phyloP scores from a whole-genome alignment of 768 basidiomycete species.

The Paxillus ammoniavirescens region DNA sequence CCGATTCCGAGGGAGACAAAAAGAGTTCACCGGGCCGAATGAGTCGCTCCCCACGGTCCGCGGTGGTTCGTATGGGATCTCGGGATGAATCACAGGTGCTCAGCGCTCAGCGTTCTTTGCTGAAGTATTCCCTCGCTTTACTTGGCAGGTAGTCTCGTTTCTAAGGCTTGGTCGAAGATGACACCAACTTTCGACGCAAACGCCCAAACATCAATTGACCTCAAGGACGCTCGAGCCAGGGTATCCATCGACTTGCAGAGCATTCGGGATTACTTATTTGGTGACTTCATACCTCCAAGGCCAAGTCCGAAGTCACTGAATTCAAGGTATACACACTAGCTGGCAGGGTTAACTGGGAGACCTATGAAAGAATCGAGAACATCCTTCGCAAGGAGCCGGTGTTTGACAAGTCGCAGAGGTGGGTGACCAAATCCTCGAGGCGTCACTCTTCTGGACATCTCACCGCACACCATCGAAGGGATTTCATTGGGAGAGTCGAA shows the following conservation, averaged over 20 bases:
- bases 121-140: too few relatives aligned
- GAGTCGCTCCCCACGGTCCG: too few relatives aligned
- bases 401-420: conserved; percentile 62
- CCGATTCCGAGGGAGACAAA: too few relatives aligned
- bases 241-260: conserved; percentile 42
- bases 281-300: conserved; percentile 32
- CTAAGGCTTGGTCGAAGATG: background rate
- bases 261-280: conserved; percentile 51
- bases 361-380: conserved; percentile 40
- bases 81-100: too few relatives aligned
- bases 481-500: conserved; percentile 58
- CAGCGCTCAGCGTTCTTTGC: too few relatives aligned
- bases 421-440: background rate
- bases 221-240: conserved; percentile 46
- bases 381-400: conserved; percentile 52
- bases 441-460: background rate
- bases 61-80: too few relatives aligned
- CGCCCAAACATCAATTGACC: conserved; percentile 50
- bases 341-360: conserved; percentile 50
- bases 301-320: background rate
- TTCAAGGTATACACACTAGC: conserved; percentile 33
- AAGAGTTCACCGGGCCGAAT: too few relatives aligned
- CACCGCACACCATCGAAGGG: conserved; percentile 32
- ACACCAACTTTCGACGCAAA: conserved; percentile 30
- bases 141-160: too few relatives aligned